These are phyloP conservation scores for Zygosaccharomyces sapae DNA, from an alignment of 1,139 yeast species.

Conservation along the genomic window DNA sequence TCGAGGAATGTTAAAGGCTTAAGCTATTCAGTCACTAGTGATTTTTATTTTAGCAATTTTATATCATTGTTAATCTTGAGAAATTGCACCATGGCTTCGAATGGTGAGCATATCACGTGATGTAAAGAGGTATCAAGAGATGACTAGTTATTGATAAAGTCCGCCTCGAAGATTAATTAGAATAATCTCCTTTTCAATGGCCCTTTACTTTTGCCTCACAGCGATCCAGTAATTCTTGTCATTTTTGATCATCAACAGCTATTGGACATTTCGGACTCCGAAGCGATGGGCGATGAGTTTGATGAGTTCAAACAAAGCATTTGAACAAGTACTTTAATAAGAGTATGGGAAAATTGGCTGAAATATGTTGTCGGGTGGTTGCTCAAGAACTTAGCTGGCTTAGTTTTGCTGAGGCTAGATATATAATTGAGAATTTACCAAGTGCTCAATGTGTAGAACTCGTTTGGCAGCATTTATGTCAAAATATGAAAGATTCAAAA, in stretches of 20 bases:
- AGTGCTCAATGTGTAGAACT: neutral
- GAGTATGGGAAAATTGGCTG: neutral
- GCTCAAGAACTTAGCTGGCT: neutral
- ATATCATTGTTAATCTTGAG: neutral
- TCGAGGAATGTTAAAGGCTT: neutral
- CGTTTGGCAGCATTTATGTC: conserved; percentile 1
- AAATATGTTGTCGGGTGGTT: neutral
- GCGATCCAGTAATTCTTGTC: neutral
- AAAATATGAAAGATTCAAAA: conserved; percentile 1
- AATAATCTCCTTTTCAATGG: too few relatives aligned
- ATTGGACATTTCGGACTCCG: neutral
- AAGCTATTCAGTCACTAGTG: too few relatives aligned
- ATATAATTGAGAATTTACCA: neutral
- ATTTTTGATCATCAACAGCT: neutral
- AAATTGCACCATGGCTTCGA: neutral
- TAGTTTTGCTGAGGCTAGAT: neutral
- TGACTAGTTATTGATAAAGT: too few relatives aligned
- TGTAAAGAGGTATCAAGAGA: too few relatives aligned
- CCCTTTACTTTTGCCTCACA: neutral
- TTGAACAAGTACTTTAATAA: neutral
- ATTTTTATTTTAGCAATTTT: neutral
- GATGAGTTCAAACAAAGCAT: neutral
- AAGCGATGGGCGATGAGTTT: neutral
- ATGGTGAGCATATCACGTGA: neutral
- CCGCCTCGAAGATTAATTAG: too few relatives aligned